A percentile compares a stretch with the other conserved stretches of the same genome.
Conservation (phyloP, 352 stramenopile species). For the Heterotrichella gracilis region DNA sequence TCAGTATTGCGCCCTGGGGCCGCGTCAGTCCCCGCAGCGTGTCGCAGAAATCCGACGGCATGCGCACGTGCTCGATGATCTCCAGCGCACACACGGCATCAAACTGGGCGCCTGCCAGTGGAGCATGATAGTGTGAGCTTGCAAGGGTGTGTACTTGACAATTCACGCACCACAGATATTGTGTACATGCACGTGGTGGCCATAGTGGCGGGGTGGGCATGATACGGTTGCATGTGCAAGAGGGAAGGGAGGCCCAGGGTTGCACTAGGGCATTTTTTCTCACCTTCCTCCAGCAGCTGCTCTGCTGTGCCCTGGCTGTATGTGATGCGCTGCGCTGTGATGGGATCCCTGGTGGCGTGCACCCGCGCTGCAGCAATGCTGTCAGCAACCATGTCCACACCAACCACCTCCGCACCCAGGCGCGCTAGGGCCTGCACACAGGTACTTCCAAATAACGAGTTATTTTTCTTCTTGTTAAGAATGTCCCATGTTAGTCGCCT, state of each 20-base stretch:
- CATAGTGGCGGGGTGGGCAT: too few species aligned
- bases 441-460: too few species aligned
- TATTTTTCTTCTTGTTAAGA: too few species aligned
- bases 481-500: too few species aligned
- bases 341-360: constrained; percentile 23
- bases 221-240: too few species aligned
- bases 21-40: constrained; percentile 2
- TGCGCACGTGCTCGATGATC: constrained; percentile 37
- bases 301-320: constrained; percentile 27
- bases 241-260: too few species aligned
- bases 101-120: constrained; percentile 23
- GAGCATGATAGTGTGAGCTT: too few species aligned
- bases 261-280: too few species aligned
- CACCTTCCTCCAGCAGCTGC: constrained; percentile 26
- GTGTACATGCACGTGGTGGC: too few species aligned
- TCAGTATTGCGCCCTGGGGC: constrained; percentile 30
- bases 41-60: constrained; percentile 28
- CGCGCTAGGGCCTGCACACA: constrained; percentile 31
- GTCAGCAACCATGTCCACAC: constrained; percentile 30
- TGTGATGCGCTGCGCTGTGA: constrained; percentile 19
- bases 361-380: constrained; percentile 28
- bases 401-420: constrained; percentile 32
- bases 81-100: constrained; percentile 37
- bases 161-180: too few species aligned
- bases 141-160: too few species aligned